These are phyloP conservation scores for Citrus australasica DNA, from an alignment of 345 rosid species.

Conservation along the genomic window DNA sequence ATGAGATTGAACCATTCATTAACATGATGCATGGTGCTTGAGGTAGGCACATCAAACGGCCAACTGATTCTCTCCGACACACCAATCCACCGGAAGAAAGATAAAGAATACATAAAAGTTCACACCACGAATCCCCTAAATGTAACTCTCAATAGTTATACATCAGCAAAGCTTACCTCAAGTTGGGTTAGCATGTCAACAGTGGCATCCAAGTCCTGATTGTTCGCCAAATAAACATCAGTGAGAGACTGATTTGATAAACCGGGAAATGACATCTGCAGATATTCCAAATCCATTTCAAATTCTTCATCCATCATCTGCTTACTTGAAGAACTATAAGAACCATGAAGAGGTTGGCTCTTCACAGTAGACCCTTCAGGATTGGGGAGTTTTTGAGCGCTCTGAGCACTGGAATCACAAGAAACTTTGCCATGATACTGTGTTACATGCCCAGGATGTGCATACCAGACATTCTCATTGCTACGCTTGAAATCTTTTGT, in stretches of 20 bases:
- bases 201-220: constrained; percentile 71
- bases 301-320: constrained; percentile 52
- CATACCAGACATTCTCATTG: constrained; percentile 29
- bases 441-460: constrained; percentile 21
- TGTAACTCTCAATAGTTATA: background rate
- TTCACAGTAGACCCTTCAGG: constrained; percentile 25
- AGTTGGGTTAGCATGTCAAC: constrained; percentile 80
- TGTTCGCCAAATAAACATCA: constrained; percentile 73
- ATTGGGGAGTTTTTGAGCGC: constrained; percentile 13
- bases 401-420: constrained; percentile 23
- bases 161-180: constrained; percentile 46
- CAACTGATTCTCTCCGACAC: background rate
- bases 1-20: background rate
- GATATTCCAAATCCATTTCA: constrained; percentile 72
- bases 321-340: constrained; percentile 36
- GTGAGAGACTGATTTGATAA: constrained; percentile 67
- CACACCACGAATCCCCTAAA: background rate
- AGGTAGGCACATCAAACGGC: background rate
- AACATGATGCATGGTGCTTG: background rate
- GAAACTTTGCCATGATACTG: constrained; percentile 31
- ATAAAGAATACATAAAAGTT: background rate
- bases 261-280: constrained; percentile 58
- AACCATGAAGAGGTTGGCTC: constrained; percentile 28
- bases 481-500: constrained; percentile 19
- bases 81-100: background rate